Conservation (phyloP, 129 eudicot genomes). For the Chrysanthemum makinoi region DNA sequence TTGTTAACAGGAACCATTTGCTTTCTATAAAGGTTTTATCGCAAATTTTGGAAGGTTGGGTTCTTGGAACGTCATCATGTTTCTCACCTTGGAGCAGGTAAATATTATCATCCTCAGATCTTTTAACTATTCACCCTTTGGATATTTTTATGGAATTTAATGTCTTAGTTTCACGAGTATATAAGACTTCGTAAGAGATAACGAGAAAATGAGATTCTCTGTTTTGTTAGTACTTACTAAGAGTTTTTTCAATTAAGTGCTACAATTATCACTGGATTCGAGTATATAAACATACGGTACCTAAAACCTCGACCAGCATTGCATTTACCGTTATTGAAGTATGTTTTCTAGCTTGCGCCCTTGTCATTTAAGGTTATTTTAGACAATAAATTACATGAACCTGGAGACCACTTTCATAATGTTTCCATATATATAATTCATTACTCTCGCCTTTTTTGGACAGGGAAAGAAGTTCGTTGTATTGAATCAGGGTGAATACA, state of each 20-base stretch:
- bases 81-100: slow-evolving; percentile 95
- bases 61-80: slow-evolving; percentile 98
- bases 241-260: neutral
- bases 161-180: neutral
- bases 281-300: neutral
- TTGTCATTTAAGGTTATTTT: neutral
- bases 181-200: neutral
- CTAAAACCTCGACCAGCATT: neutral
- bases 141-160: neutral
- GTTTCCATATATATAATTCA: too few relatives aligned
- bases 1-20: slow-evolving; percentile 76
- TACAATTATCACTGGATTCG: neutral
- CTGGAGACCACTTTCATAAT: too few relatives aligned
- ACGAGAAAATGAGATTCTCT: neutral
- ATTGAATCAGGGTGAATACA: too few relatives aligned
- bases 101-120: neutral
- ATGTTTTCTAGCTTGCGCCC: neutral
- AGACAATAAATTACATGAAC: slow-evolving; percentile 18
- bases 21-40: slow-evolving; percentile 92
- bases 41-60: slow-evolving; percentile 95
- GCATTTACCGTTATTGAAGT: neutral
- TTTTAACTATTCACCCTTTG: neutral
- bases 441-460: too few relatives aligned
- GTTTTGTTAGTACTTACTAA: too few relatives aligned
- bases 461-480: too few relatives aligned